Evolutionary conservation across 345 rosid genomes (phyloP).

Genomic region (Fremontodendron californicum): DNA sequence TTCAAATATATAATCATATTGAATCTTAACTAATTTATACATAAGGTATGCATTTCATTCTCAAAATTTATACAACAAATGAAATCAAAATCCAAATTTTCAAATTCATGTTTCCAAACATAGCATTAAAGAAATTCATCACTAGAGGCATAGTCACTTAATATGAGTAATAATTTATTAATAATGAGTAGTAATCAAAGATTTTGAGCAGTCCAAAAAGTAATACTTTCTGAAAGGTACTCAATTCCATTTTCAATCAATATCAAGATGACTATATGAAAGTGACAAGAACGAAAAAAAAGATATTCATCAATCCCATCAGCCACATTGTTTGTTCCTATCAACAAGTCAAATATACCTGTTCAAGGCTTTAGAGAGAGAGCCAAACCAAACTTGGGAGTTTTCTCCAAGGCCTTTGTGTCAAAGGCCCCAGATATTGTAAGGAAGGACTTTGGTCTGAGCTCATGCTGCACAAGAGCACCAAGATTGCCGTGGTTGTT

Average conservation of each 20-base stretch:
- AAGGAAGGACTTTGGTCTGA: slow-evolving; percentile 39
- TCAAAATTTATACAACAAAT: too few relatives aligned
- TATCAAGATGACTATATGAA: slow-evolving; percentile 3
- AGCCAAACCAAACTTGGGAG: slow-evolving; percentile 52
- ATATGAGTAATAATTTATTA: not conserved
- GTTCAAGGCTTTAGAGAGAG: slow-evolving; percentile 52
- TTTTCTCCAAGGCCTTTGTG: slow-evolving; percentile 46
- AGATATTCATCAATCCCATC: not conserved
- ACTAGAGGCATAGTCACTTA: not conserved
- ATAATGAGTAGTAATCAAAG: not conserved
- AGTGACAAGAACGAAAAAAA: not conserved
- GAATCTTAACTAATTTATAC: too few relatives aligned
- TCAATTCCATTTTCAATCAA: not conserved
- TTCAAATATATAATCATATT: too few relatives aligned
- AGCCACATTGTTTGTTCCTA: too few relatives aligned
- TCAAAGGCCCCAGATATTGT: slow-evolving; percentile 55
- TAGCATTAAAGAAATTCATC: too few relatives aligned
- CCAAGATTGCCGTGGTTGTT: too few relatives aligned
- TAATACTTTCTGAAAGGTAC: not conserved
- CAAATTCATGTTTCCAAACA: too few relatives aligned
- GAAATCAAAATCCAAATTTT: too few relatives aligned
- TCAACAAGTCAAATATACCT: not conserved
- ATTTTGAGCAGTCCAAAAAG: not conserved
- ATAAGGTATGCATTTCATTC: too few relatives aligned
- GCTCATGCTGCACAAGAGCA: too few relatives aligned